These are phyloP conservation scores for Fusarium sp. DNA, from an alignment of 2,329 filamentous ascomycete genomes.

Conservation along the genomic window DNA sequence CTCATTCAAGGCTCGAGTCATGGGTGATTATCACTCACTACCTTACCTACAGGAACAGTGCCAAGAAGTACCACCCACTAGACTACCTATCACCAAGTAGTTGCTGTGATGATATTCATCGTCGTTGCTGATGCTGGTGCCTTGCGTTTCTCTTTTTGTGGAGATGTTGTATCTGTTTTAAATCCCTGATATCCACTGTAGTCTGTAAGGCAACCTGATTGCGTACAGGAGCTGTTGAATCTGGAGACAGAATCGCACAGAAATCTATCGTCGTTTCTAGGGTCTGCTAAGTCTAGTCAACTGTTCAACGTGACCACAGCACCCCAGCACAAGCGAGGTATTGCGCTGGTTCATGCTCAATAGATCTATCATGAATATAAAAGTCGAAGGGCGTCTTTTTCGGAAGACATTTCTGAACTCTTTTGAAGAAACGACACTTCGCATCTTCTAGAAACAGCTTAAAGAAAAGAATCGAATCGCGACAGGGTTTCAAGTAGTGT, in stretches of 20 bases:
- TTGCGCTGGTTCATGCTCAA: background rate
- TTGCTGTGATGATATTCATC: background rate
- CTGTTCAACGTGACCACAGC: slow-evolving; percentile 18
- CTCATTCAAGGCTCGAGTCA: background rate
- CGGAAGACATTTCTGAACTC: background rate
- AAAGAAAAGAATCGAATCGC: background rate
- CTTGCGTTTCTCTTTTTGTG: slow-evolving; percentile 21
- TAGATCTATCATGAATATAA: slow-evolving; percentile 1
- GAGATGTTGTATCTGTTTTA: slow-evolving; percentile 1
- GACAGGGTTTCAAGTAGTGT: slow-evolving; percentile 10
- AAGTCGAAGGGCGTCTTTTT: background rate
- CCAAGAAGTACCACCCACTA: background rate
- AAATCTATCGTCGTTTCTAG: slow-evolving; percentile 37
- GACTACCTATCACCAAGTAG: background rate
- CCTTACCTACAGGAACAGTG: background rate
- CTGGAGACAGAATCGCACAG: slow-evolving; percentile 34
- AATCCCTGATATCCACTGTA: slow-evolving; percentile 25
- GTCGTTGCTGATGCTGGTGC: slow-evolving; percentile 19
- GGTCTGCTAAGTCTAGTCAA: slow-evolving; percentile 9
- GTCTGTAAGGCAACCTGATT: slow-evolving; percentile 16
- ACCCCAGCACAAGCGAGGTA: background rate
- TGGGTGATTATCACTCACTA: background rate
- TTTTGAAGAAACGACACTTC: background rate
- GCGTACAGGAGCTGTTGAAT: slow-evolving; percentile 12
- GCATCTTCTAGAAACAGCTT: slow-evolving; percentile 29